A percentile compares a stretch with the other conserved stretches of the same genome.
Conservation (phyloP, 139 green algal genomes). For the Chlamydomonas sp. region DNA sequence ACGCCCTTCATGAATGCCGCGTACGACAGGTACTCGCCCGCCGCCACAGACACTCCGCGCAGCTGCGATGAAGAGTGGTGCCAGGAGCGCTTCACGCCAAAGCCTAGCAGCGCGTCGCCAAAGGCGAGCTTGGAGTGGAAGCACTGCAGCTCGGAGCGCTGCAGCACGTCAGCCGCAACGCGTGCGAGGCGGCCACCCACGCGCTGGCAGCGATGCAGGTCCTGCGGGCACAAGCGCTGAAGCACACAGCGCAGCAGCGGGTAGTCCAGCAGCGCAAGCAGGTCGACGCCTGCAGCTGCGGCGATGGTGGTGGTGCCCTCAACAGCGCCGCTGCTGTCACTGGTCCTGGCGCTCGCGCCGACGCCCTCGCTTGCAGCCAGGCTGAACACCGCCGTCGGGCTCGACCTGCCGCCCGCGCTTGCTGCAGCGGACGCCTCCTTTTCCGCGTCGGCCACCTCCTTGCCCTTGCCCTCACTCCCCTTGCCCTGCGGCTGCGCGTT, state of each 20-base stretch:
- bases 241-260: neutral
- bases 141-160: neutral
- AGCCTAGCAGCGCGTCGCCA: neutral
- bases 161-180: neutral
- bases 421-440: too few relatives aligned
- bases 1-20: constrained; percentile 14
- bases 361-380: neutral
- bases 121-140: neutral
- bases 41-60: neutral
- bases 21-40: constrained; percentile 16
- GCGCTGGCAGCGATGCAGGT: neutral
- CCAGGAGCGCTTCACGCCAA: too few relatives aligned
- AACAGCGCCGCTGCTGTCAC: neutral
- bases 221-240: too few relatives aligned
- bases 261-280: neutral
- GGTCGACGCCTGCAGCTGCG: neutral
- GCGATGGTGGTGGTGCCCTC: neutral
- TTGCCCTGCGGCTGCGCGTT: neutral
- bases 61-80: neutral
- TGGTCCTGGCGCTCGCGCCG: too few relatives aligned
- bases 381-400: too few relatives aligned
- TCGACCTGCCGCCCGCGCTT: too few relatives aligned
- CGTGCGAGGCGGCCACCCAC: neutral
- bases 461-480: neutral
- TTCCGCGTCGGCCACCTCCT: constrained; percentile 8